Evolutionary conservation across 495 filamentous ascomycete genomes (phyloP), one percentile per base, ranked within the genome.

Genomic region (Rhypophila decipiens): DNA sequence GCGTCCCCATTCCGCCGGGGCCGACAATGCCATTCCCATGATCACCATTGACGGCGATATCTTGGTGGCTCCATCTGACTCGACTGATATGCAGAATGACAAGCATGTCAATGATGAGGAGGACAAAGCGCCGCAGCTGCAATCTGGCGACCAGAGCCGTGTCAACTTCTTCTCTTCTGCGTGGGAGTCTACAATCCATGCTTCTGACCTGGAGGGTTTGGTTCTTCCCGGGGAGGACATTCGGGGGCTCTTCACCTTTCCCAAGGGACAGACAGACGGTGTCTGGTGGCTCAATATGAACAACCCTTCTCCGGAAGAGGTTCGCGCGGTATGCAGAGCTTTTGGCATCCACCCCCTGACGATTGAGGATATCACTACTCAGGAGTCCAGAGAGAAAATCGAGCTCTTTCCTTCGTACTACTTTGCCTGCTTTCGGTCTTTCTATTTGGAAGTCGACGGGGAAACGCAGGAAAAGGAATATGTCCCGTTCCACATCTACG

Each of bases 391-490:
- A 19, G 91, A 98, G 70, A 98, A 98, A 70, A 95, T 98, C 27
- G 93, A 98, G 64, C 80, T 98, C 24, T 98, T 98, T 70, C 85
- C 88, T 22, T 84, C 87, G 39, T 98, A 98, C 72, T 98, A 98
- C 61, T 95, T 98, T 58, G 88, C 95, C 42, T 95, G 87, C 63
- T 98, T 97, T 77, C 83, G 91, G 23, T 94, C 88, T 1, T 98
- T 96, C 66, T 85, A 77, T 49, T 63, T 73, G 2, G 69, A 74
- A 29, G 36, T 69, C 15, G 70, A 73, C 33, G 88, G 90, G 50
- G 69, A 82, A 53, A 89, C 94, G 56, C 83, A 85, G 51, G 76
- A 77, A 5, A 83, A 74, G 51, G 90, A 96, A 56, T 78, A 93
- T 60, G 87, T 95, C 44, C 91, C 94, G 0, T 85, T 95, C 61